Evolutionary conservation across 2,329 filamentous ascomycete genomes (phyloP).

Genomic region (Fusarium algeriense): DNA sequence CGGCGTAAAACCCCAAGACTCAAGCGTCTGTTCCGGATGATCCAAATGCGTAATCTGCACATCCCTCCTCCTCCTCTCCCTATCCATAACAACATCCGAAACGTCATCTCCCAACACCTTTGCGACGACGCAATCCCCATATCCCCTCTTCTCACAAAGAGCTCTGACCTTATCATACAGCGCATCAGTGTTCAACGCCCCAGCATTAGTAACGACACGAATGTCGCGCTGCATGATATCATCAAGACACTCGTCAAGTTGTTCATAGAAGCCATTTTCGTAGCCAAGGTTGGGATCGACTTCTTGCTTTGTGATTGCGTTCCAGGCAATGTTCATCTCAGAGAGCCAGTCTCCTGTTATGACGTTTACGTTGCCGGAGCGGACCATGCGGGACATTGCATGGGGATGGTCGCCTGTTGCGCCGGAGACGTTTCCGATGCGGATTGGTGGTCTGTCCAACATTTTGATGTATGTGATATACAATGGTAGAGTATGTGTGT

Average conservation of each 20-base stretch:
- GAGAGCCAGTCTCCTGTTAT: constrained; percentile 58
- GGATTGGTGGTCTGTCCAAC: constrained; percentile 48
- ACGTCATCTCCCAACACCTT: constrained; percentile 57
- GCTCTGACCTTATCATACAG: constrained; percentile 48
- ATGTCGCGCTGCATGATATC: constrained; percentile 52
- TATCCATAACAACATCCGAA: constrained; percentile 43
- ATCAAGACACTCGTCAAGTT: constrained; percentile 57
- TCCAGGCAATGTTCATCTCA: constrained; percentile 64
- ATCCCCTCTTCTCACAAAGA: constrained; percentile 48
- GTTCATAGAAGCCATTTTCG: constrained; percentile 55
- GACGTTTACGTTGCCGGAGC: constrained; percentile 51
- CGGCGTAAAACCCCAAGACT: constrained; percentile 48
- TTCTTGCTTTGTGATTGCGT: constrained; percentile 52
- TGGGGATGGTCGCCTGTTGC: constrained; percentile 52
- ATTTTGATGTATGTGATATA: constrained; percentile 21
- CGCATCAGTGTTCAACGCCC: constrained; percentile 53
- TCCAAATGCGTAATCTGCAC: constrained; percentile 46
- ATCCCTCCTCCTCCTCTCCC: constrained; percentile 22
- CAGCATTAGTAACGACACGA: constrained; percentile 57
- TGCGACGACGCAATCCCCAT: constrained; percentile 51
- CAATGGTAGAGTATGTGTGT: not conserved
- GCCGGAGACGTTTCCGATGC: constrained; percentile 53
- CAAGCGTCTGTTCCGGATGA: constrained; percentile 46
- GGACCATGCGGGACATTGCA: constrained; percentile 51
- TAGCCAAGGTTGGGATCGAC: constrained; percentile 51